These are phyloP conservation scores for Symmetrospora coprosmae DNA, from an alignment of 768 basidiomycete genomes.

Conservation along the genomic window DNA sequence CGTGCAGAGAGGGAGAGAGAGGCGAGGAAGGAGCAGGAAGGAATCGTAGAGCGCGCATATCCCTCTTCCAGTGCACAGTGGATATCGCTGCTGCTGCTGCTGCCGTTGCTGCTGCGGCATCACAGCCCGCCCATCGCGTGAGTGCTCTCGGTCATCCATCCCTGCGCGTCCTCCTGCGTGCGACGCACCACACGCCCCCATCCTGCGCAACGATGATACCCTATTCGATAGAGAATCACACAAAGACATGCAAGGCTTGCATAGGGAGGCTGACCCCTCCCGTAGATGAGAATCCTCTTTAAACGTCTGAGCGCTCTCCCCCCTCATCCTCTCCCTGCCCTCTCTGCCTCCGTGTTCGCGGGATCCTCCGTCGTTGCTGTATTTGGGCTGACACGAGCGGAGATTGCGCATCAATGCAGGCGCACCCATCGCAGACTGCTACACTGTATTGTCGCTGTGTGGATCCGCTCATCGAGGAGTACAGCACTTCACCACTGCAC, in stretches of 20 bases:
- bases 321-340: background rate
- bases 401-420: background rate
- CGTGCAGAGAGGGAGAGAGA: background rate
- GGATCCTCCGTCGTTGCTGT: background rate
- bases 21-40: background rate
- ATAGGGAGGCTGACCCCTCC: background rate
- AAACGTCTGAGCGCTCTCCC: slow-evolving; percentile 1
- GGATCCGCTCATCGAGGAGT: background rate
- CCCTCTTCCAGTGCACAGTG: background rate
- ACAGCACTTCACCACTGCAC: background rate
- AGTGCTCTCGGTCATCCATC: background rate
- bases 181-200: too few species aligned
- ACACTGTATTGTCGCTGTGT: background rate
- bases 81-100: background rate
- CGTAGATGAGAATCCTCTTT: background rate
- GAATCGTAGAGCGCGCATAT: background rate
- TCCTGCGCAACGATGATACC: background rate
- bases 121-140: background rate
- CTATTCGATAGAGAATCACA: background rate
- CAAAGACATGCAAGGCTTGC: slow-evolving; percentile 24
- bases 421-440: background rate
- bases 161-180: too few species aligned
- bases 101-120: background rate
- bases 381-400: too few species aligned
- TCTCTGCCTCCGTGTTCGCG: background rate